These are phyloP conservation scores for Thalassiosira sp. DNA, from an alignment of 352 stramenopile genomes.

Conservation along the genomic window DNA sequence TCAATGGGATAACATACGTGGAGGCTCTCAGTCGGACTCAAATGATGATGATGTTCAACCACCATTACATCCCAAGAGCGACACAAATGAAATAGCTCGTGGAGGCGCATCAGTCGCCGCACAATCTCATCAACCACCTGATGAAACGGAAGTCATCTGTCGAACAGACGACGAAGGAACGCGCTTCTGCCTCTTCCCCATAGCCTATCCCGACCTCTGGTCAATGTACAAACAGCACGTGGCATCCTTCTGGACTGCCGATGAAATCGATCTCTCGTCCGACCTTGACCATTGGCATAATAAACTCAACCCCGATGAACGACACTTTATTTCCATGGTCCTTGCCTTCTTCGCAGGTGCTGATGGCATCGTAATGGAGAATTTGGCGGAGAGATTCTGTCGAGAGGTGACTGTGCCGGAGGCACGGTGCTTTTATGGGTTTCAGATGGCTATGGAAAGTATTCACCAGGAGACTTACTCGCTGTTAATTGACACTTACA, in stretches of 20 bases:
- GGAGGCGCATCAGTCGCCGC: slow-evolving; percentile 1
- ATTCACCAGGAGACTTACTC: slow-evolving; percentile 86
- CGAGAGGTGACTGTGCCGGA: slow-evolving; percentile 81
- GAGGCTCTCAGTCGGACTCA: slow-evolving; percentile 14
- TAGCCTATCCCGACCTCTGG: slow-evolving; percentile 83
- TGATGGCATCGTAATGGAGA: slow-evolving; percentile 85
- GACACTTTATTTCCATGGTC: slow-evolving; percentile 82
- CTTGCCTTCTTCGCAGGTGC: slow-evolving; percentile 84
- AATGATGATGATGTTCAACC: slow-evolving; percentile 13
- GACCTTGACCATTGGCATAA: slow-evolving; percentile 80
- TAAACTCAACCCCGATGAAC: slow-evolving; percentile 68
- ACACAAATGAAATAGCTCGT: slow-evolving; percentile 18
- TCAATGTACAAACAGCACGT: slow-evolving; percentile 85
- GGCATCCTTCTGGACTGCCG: slow-evolving; percentile 86
- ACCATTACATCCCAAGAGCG: background rate
- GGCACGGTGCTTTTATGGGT: slow-evolving; percentile 85
- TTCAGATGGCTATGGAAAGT: slow-evolving; percentile 86
- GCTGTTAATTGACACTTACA: slow-evolving; percentile 84
- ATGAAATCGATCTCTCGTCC: slow-evolving; percentile 82
- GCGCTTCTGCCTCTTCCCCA: slow-evolving; percentile 81
- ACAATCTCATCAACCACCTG: background rate
- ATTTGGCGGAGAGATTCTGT: slow-evolving; percentile 81
- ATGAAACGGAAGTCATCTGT: slow-evolving; percentile 61
- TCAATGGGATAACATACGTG: slow-evolving; percentile 26
- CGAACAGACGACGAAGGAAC: slow-evolving; percentile 67